Base-by-base conservation (phyloP, 352 stramenopile species). In the Globisporangium megalacanthum region DNA sequence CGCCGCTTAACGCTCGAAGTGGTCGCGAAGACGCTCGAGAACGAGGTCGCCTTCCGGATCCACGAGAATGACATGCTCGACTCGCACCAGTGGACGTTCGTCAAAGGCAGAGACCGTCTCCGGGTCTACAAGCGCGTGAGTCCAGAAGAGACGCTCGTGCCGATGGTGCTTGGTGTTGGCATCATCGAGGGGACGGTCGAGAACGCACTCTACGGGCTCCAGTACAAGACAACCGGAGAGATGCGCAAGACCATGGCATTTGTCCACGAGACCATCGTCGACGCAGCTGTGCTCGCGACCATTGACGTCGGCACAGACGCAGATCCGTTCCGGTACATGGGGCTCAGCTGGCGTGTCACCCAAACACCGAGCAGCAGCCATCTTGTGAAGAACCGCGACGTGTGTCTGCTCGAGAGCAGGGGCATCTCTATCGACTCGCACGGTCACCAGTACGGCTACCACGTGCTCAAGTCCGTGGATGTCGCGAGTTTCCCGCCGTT, bases 401-500 rank as follows among this genome's bases (percentile, higher is more conserved):
- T 80, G 35, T 75, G 66, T 42, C 69, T 62, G 3, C 65, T 88
- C 11, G 78, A 88, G 55, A 75, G 68, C 44, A 77, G 77, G 53
- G 75, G 78, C 4, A 69, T 73, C 0, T 62, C 54, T 15, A 61
- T 58, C 0, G 75, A 86, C 39, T 35, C 31, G 4, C 44, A 76
- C 6, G 73, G 73, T 9, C 55, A 76, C 1, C 55, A 59, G 14
- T 85, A 76, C 49, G 75, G 64, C 3, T 80, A 75, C 60, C 72
- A 75, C 14, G 37, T 86, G 19, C 58, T 85, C 20, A 73, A 83
- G 46, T 86, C 75, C 11, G 65, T 88, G 20, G 72, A 84, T 14
- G 62, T 72, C 4, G 52, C 66, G 5, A 69, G 60, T 0, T 83
- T 73, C 29, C 73, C 73, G 6, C 37, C 62, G 17, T 67, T 76